A percentile compares a stretch with the other conserved stretches of the same genome.
Conservation (phyloP, 805 yeast species). For the Yamadazyma paraphyllophila region DNA sequence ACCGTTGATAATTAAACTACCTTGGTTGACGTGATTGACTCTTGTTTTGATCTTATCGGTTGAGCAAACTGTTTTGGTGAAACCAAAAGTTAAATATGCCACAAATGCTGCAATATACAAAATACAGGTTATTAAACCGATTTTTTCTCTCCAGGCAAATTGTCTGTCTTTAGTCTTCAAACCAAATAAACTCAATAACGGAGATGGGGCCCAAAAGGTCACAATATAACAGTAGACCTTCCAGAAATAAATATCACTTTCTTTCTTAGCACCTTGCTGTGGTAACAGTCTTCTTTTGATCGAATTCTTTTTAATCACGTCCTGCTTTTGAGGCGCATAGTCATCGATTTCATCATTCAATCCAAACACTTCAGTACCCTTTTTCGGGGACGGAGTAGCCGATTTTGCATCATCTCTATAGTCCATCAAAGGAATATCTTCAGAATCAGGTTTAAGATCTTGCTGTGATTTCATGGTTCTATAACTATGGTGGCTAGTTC, state of each 20-base stretch:
- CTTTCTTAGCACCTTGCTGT: slow-evolving; percentile 17
- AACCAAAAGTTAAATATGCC: slow-evolving; percentile 88
- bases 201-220: slow-evolving; percentile 92
- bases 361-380: slow-evolving; percentile 55
- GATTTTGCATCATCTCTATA: slow-evolving; percentile 19
- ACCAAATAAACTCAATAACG: slow-evolving; percentile 69
- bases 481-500: slow-evolving; percentile 13
- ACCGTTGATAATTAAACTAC: slow-evolving; percentile 77
- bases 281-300: slow-evolving; percentile 1
- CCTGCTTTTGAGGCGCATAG: slow-evolving; percentile 25
- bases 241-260: slow-evolving; percentile 58
- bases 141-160: slow-evolving; percentile 96
- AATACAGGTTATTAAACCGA: slow-evolving; percentile 78
- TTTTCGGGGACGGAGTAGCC: slow-evolving; percentile 10
- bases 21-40: slow-evolving; percentile 56
- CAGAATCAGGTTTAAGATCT: slow-evolving; percentile 19
- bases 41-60: slow-evolving; percentile 46
- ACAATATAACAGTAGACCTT: slow-evolving; percentile 70
- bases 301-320: slow-evolving; percentile 19
- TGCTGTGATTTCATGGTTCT: slow-evolving; percentile 4
- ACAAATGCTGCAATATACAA: slow-evolving; percentile 70
- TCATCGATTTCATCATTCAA: slow-evolving; percentile 53
- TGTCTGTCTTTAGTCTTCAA: slow-evolving; percentile 78
- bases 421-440: slow-evolving; percentile 45
- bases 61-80: slow-evolving; percentile 78